Conservation (phyloP, 2,329 filamentous ascomycete genomes). For the Aspergillus cejpii region DNA sequence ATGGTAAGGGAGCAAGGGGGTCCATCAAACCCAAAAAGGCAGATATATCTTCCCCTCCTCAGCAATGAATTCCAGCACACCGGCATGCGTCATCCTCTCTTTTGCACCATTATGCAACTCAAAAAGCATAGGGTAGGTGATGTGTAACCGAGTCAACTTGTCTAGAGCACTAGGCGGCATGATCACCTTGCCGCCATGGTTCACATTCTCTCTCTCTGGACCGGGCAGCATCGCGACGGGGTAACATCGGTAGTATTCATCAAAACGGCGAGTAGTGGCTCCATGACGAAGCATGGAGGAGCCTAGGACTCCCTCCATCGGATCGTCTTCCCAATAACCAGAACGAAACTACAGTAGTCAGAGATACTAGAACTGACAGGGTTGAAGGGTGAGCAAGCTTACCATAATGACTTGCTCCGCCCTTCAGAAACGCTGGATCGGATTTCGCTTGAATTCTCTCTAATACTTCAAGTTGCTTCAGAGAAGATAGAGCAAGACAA, state of each 20-base stretch:
- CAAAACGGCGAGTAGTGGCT: slow-evolving; percentile 66
- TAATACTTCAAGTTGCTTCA: neutral
- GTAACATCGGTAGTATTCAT: slow-evolving; percentile 98
- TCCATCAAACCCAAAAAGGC: slow-evolving; percentile 71
- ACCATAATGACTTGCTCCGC: slow-evolving; percentile 20
- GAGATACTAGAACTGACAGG: slow-evolving; percentile 2
- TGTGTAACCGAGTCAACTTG: slow-evolving; percentile 91
- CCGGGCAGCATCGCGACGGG: slow-evolving; percentile 91
- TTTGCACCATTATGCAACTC: slow-evolving; percentile 86
- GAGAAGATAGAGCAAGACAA: neutral
- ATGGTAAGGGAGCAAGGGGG: neutral
- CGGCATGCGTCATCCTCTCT: slow-evolving; percentile 76
- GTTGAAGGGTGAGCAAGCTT: slow-evolving; percentile 5
- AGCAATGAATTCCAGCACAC: slow-evolving; percentile 94
- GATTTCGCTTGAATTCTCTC: no score
- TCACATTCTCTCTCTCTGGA: slow-evolving; percentile 78
- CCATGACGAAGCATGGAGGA: slow-evolving; percentile 47
- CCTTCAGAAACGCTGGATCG: no score
- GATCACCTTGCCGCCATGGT: slow-evolving; percentile 96
- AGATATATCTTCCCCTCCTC: slow-evolving; percentile 96
- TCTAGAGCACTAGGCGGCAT: slow-evolving; percentile 93
- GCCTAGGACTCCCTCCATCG: slow-evolving; percentile 49
- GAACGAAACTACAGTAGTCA: slow-evolving; percentile 37
- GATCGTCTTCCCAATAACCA: slow-evolving; percentile 49
- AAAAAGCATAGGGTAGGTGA: slow-evolving; percentile 95